Conservation (phyloP, 331 rosid species). For the Quercus phellos region DNA sequence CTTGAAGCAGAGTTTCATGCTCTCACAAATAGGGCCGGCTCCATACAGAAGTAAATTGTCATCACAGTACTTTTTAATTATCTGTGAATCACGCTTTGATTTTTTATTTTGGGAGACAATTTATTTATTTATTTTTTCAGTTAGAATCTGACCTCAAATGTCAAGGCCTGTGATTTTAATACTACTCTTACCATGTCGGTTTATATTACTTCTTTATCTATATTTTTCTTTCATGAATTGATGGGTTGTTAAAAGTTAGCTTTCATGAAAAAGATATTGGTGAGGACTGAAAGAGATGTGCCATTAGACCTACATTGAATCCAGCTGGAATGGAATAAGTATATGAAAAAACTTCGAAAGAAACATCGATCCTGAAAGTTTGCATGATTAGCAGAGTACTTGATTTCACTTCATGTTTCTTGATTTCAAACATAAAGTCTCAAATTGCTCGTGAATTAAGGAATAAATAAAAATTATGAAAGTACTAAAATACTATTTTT, state of each 20-base stretch:
- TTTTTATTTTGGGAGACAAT: background rate
- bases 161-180: conserved; percentile 14
- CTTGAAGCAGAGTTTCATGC: too few species aligned
- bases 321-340: background rate
- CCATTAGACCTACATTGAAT: conserved; percentile 6
- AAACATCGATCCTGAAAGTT: background rate
- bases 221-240: conserved; percentile 16
- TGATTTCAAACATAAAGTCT: background rate
- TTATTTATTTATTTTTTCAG: conserved; percentile 21
- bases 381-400: background rate
- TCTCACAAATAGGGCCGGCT: too few species aligned
- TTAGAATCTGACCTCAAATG: conserved; percentile 28
- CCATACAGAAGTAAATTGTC: background rate
- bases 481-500: background rate
- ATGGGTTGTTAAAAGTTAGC: conserved; percentile 37
- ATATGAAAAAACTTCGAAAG: background rate
- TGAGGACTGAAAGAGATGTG: background rate
- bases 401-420: background rate
- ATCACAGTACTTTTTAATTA: conserved; percentile 26
- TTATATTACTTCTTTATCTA: conserved; percentile 6
- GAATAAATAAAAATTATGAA: background rate
- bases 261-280: conserved; percentile 29
- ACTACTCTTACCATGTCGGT: conserved; percentile 28
- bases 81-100: conserved; percentile 28
- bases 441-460: background rate